Evolutionary conservation across 225 moss, liverwort and hornwort genomes (phyloP), one percentile per base, ranked within the genome.

Genomic region (Pseudisothecium myosuroides): DNA sequence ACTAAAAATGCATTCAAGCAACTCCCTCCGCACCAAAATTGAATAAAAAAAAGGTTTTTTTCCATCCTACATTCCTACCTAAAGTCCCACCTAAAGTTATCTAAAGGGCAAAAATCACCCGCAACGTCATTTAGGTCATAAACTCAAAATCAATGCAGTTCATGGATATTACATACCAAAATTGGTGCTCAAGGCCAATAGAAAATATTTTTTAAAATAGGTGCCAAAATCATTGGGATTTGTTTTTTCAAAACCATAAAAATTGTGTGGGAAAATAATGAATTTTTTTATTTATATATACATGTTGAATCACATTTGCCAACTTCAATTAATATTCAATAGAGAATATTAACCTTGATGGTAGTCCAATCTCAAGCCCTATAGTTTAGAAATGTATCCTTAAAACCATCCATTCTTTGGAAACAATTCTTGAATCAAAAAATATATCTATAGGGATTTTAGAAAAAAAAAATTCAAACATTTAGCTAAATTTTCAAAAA

Each of bases 151-250:
- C 7, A 14, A 4, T 54, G 6, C 2, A 77, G 1, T 22, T 23
- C 2, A 15, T 10, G 6, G 14, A 54, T 54, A 14, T 23, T 54
- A 13, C 5, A 76, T 50, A 34, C 13, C 1, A 8, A 22, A 21
- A 2, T 3, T 0, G 2, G 0, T 54, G 1, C 14, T 24, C 0
- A 54, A 24, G 1, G 32, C 4, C 1, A n/a, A 1, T 1, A 37
- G 10, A 56, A 13, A 16, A 56, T 13, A 26, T 78, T 78, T 17
- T 4, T 29, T 10, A 16, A 26, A 26, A 26, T 37, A 37, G 1
- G 7, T n/a, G 14, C 1, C 2, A n/a, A 78, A 26, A 17, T 17
- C 1, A 16, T 56, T 26, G n/a, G 6, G 0, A 24, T 37, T 77
- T 37, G 0, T 34, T 10, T 37, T 55, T 17, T 7, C 3, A 37